Evolutionary conservation across 352 stramenopile genomes (phyloP).

Genomic region (Phytophthora pistaciae): DNA sequence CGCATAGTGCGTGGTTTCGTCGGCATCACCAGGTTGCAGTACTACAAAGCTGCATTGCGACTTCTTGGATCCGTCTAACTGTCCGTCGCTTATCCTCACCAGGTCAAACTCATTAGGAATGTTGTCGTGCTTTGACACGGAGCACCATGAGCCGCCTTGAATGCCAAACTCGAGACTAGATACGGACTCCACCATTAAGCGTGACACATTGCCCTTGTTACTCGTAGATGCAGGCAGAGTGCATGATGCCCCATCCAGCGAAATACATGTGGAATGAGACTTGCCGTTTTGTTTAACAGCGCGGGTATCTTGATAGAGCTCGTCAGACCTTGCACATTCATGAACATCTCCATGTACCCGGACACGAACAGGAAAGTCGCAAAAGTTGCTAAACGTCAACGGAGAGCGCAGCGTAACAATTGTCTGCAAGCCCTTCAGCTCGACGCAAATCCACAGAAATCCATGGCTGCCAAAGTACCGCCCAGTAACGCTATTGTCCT

Average conservation of each 20-base stretch:
- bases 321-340: slow-evolving; percentile 13
- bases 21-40: slow-evolving; percentile 15
- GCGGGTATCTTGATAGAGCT: slow-evolving; percentile 16
- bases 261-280: slow-evolving; percentile 43
- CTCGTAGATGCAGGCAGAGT: slow-evolving; percentile 16
- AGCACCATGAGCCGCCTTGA: slow-evolving; percentile 42
- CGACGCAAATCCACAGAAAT: slow-evolving; percentile 78
- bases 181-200: slow-evolving; percentile 48
- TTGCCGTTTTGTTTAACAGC: neutral
- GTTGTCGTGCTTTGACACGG: slow-evolving; percentile 20
- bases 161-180: slow-evolving; percentile 36
- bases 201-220: slow-evolving; percentile 5
- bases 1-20: slow-evolving; percentile 36
- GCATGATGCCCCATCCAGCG: slow-evolving; percentile 35
- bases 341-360: slow-evolving; percentile 39
- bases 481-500: slow-evolving; percentile 64
- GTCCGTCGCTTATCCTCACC: slow-evolving; percentile 43
- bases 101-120: slow-evolving; percentile 62
- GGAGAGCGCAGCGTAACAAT: slow-evolving; percentile 64
- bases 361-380: slow-evolving; percentile 44
- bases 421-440: slow-evolving; percentile 64
- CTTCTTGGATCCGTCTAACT: slow-evolving; percentile 22
- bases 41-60: slow-evolving; percentile 36
- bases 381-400: slow-evolving; percentile 57
- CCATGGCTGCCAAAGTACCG: slow-evolving; percentile 58